These are phyloP conservation scores for Voacanga thouarsii DNA, from an alignment of 257 asterid species.

Conservation along the genomic window DNA sequence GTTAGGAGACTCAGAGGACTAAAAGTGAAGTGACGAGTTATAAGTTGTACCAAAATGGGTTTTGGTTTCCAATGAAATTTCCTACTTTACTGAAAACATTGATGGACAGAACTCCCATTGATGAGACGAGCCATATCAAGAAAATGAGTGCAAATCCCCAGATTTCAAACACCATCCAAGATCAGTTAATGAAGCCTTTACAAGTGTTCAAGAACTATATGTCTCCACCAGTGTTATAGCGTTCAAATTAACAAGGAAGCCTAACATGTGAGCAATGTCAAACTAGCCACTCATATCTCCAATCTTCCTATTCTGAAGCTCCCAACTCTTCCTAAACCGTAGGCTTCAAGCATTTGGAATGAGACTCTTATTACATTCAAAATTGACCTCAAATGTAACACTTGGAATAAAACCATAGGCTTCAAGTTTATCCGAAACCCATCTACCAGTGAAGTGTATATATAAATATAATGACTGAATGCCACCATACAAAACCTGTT, in stretches of 20 bases:
- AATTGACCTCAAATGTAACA: not conserved
- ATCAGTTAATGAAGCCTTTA: not conserved
- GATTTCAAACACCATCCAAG: not conserved
- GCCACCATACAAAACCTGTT: no score
- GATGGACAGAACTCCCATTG: no score
- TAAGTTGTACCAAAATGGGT: not conserved
- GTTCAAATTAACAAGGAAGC: not conserved
- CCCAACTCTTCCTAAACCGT: not conserved
- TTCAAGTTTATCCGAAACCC: no score
- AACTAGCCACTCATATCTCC: not conserved
- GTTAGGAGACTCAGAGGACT: not conserved
- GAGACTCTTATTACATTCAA: no score
- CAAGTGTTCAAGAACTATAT: not conserved
- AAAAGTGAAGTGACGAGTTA: not conserved
- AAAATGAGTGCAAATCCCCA: not conserved
- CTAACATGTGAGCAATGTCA: not conserved
- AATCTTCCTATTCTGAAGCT: not conserved
- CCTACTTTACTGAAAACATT: not conserved
- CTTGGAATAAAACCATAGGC: not conserved
- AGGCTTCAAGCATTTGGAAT: not conserved
- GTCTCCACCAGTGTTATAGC: not conserved
- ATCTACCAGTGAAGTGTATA: not conserved
- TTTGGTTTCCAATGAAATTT: not conserved
- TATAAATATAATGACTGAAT: no score
- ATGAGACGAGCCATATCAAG: not conserved